Base-by-base conservation (phyloP, 2,329 filamentous ascomycete genomes). In the Ambrosiella xylebori region DNA sequence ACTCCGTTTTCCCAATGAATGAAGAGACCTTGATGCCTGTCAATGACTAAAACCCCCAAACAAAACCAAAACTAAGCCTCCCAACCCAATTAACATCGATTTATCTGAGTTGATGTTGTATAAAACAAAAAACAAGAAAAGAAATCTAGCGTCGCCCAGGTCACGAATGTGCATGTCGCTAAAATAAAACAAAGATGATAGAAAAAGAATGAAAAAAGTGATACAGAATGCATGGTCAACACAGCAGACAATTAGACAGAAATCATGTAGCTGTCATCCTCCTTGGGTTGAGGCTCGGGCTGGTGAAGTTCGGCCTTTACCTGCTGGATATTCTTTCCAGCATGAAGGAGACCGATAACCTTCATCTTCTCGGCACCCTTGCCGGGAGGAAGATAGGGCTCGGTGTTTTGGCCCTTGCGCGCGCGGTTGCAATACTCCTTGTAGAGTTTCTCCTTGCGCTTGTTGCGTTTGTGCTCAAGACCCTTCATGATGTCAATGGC, bases 401-500 rank as follows among this genome's bases (percentile, higher is more conserved):
- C 77, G 2, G 73, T 71, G 19, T 78, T 74, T 64, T 80, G 76
- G 11, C 79, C 78, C 66, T 88, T 89, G 63, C 83, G 82, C 59
- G 84, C 84, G 65, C 88, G 87, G 67, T 88, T 84, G 73, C 87
- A 94, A 67, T 91, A 85, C 69, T 95, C 93, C 65, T 90, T 85
- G 68, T 87, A 85, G 66, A 89, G 86, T 71, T 96, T 95, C 71
- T 97, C 90, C 72, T 86, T 89, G 64, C 93, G 86, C 63, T 93
- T 84, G 72, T 93, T 87, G 35, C 90, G 85, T 74, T 95, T 97
- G 71, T 87, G 85, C 73, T 98, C 93, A 1, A 98, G 79, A 7
- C 93, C 93, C 69, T 95, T 95, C 70, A 96, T 87, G 61, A 96
- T 98, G 70, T 97, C 93, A 64, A 98, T 94, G 40, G 93, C 90